Base-by-base conservation (phyloP, 257 asterid species). In the Jacaranda copaia region DNA sequence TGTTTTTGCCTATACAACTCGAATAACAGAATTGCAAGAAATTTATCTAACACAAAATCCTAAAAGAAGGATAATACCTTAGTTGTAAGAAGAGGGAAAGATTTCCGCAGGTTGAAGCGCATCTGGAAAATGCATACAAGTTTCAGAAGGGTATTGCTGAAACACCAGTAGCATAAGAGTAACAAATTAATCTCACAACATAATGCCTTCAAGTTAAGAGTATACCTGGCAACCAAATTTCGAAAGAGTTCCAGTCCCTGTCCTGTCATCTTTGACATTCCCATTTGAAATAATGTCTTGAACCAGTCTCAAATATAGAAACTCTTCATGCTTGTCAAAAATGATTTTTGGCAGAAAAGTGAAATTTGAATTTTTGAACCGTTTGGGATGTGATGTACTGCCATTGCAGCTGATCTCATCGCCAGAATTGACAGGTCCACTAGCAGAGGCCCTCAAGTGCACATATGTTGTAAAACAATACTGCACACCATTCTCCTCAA, bases 221-320 rank as follows among this genome's bases (percentile, higher is more conserved):
- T 16, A 73, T 86, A 96, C 99, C 98, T 96, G 99, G 83, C 97
- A 89, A 57, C 99, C 98, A 86, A 96, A 96, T 81, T 90, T 88
- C 6, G 99, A 96, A 73, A 90, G 81, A 56, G 99, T 91, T 79
- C 98, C 99, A 57, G 97, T 93, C 73, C 99, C 98, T 3, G 97
- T 93, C 73, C 95, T 82, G 85, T 96, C 99, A 80, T 85, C 99
- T 84, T 89, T 96, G 43, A 52, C 76, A 51, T 78, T 89, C 78
- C 99, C 99, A 81, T 82, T 85, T 13, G 80, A 87, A 79, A 96
- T 86, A 72, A 96, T 89, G 72, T 96, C 99, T 86, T 89, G 90
- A 83, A 96, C 95, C 76, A 93, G 83, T 75, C 86, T 89, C 81
- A 96, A 86, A 72, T 96, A 96, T 67, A 84, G 70, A 86, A 83